Conservation (phyloP, 2,329 filamentous ascomycete species). For the Sphaceloma murrayae region DNA sequence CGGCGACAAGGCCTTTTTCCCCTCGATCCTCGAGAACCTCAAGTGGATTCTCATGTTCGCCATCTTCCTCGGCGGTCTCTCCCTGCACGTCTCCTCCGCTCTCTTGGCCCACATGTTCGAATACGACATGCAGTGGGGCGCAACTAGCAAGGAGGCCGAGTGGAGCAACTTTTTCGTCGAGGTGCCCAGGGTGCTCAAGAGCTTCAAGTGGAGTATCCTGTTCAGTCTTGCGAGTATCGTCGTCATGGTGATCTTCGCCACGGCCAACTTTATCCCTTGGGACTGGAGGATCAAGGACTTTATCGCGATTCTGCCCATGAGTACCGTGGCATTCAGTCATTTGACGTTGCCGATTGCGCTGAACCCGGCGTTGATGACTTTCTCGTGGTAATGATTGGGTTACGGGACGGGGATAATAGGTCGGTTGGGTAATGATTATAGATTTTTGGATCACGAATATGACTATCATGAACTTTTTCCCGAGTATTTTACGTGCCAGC, state of each 20-base stretch:
- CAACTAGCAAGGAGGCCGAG: slow-evolving; percentile 73
- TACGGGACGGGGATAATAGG: neutral
- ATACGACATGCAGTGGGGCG: slow-evolving; percentile 78
- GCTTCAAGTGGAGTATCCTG: slow-evolving; percentile 65
- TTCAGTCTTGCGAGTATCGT: slow-evolving; percentile 50
- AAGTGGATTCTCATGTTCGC: slow-evolving; percentile 56
- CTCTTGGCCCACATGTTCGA: slow-evolving; percentile 75
- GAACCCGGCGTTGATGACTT: slow-evolving; percentile 72
- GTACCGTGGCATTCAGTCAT: slow-evolving; percentile 59
- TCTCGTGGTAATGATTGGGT: slow-evolving; percentile 52
- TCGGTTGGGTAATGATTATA: too few species aligned
- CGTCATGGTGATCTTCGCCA: slow-evolving; percentile 56
- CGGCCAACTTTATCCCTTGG: slow-evolving; percentile 54
- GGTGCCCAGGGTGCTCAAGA: slow-evolving; percentile 65
- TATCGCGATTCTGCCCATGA: slow-evolving; percentile 67
- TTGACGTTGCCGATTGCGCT: slow-evolving; percentile 62
- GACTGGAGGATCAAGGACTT: slow-evolving; percentile 39
- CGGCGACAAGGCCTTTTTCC: slow-evolving; percentile 43
- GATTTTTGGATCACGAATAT: too few species aligned
- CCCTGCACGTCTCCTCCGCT: slow-evolving; percentile 70
- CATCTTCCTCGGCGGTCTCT: slow-evolving; percentile 74
- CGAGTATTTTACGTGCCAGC: too few species aligned
- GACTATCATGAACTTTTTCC: slow-evolving; percentile 6
- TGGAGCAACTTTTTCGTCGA: slow-evolving; percentile 80
- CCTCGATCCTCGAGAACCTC: slow-evolving; percentile 46